Evolutionary conservation across 78 protist genomes (phyloP).

Genomic region (Trichosphaerium sp.): DNA sequence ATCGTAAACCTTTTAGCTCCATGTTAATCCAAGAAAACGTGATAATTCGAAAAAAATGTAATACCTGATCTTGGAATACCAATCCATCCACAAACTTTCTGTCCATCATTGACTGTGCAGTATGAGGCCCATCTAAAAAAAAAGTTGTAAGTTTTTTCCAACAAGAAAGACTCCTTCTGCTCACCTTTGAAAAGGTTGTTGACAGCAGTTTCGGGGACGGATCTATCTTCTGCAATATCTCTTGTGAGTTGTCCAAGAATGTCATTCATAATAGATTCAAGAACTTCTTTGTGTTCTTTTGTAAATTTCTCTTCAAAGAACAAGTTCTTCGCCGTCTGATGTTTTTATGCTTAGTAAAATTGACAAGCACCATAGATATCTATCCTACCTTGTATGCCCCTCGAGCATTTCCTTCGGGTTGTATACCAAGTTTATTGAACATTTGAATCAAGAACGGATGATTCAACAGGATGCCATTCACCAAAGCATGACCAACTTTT

Average conservation of each 20-base stretch:
- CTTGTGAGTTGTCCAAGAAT: conserved; percentile 1
- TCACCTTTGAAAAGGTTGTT: no score
- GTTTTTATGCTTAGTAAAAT: background rate
- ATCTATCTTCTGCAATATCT: conserved; percentile 19
- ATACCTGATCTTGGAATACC: background rate
- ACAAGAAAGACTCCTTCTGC: no score
- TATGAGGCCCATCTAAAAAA: conserved; percentile 26
- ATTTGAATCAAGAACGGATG: conserved; percentile 12
- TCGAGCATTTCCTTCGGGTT: conserved; percentile 12
- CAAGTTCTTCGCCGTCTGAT: conserved; percentile 9
- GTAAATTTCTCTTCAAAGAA: conserved; percentile 12
- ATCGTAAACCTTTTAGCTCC: background rate
- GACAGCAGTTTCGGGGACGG: background rate
- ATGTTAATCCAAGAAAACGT: background rate
- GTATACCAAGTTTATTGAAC: conserved; percentile 4
- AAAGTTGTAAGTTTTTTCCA: no score
- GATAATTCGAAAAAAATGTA: background rate
- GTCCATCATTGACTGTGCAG: background rate
- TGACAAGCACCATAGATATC: background rate
- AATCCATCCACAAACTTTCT: conserved; percentile 6
- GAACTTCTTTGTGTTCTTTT: conserved; percentile 11
- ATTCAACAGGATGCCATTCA: background rate
- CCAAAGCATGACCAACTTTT: background rate
- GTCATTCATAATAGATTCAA: background rate
- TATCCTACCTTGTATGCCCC: conserved; percentile 21